Conservation (phyloP, 2,329 filamentous ascomycete species). For the Parascedosporium putredinis region DNA sequence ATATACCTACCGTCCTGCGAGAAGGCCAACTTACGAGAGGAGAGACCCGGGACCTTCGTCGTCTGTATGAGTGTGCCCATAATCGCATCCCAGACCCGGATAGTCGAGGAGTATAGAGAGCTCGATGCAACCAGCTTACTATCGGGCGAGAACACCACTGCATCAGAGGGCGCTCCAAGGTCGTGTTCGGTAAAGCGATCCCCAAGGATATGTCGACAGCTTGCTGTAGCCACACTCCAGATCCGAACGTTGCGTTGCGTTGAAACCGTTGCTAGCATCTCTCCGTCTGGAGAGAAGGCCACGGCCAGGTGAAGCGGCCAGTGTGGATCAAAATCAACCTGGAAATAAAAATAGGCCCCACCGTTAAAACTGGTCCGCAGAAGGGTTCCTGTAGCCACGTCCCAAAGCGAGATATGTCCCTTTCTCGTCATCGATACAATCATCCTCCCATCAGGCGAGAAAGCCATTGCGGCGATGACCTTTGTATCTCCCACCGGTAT, state of each 20-base stretch:
- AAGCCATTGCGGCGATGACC: background rate
- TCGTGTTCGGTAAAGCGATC: background rate
- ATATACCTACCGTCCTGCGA: background rate
- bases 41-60: background rate
- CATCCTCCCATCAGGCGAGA: background rate
- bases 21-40: background rate
- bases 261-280: background rate
- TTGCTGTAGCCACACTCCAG: background rate
- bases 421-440: background rate
- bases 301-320: no score
- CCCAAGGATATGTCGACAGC: background rate
- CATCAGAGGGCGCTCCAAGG: no score
- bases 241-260: background rate
- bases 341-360: no score
- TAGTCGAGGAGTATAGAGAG: background rate
- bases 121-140: no score
- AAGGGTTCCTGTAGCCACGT: background rate
- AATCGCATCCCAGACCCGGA: background rate
- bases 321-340: no score
- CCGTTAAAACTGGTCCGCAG: background rate
- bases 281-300: background rate
- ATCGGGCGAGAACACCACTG: background rate
- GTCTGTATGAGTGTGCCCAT: background rate
- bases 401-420: background rate
- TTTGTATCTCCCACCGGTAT: background rate